Base-by-base conservation (phyloP, 164 flowering plant species). In the Umbellularia californica region DNA sequence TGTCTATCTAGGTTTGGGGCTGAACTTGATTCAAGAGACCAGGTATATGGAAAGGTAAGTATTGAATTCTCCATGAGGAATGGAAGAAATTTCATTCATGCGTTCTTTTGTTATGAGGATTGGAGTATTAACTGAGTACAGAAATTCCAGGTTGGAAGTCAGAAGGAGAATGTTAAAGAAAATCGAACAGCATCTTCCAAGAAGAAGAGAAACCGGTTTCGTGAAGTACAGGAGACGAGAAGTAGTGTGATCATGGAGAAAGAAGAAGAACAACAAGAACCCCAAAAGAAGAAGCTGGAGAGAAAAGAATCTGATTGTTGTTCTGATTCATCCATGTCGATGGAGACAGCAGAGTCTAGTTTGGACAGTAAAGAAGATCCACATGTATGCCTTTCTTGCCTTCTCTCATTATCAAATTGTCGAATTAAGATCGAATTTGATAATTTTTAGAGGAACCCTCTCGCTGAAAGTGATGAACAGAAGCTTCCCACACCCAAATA, bases 131-230 rank as follows among this genome's bases (percentile, higher is more conserved):
- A 60, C 13, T 41, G 2, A 5, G 66, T 1, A n/a, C 6, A 41
- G 27, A 3, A 15, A 3, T 22, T 14, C 10, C 12, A 12, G 24
- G 35, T 41, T 35, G 28, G 14, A 12, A 2, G 20, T 24, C 70
- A 65, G 22, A 30, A 71, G 58, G 73, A 30, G 35, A 65, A 65
- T 65, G 17, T 25, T 2, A 55, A 68, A 68, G 70, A 67, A 24
- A 67, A 70, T 22, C 23, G 76, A 74, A 67, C 63, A 9, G 41
- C 65, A 20, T 64, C 75, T 27, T 28, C 71, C 2, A 74, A 17
- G 47, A 76, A 70, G 28, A 65, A 71, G 20, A 76, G 72, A 71
- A 30, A 55, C 63, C 70, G 65, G 13, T 12, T 33, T 55, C 51
- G 6, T 17, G 70, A 65, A 50, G 27, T 15, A 9, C 47, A 70